Conservation (phyloP, 2,329 filamentous ascomycete species). For the Pyrenophora teres region DNA sequence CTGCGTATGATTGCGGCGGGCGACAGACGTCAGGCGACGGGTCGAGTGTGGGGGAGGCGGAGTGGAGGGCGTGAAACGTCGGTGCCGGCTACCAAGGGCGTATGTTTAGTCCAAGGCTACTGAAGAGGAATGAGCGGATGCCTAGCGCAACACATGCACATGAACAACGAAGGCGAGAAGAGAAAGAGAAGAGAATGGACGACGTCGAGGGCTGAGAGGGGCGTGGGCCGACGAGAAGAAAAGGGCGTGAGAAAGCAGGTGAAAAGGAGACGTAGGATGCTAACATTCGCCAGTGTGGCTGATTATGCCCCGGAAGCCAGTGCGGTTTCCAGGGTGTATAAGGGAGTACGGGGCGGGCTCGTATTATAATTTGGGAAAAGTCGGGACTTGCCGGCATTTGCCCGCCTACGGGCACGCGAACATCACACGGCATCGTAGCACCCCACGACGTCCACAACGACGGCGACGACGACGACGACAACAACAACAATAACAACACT, state of each 20-base stretch:
- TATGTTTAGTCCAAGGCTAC: neutral
- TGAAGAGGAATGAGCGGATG: constrained; percentile 9
- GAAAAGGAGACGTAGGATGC: constrained; percentile 13
- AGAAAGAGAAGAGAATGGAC: neutral
- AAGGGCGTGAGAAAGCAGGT: neutral
- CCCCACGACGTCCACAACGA: neutral
- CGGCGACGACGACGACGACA: constrained; percentile 8
- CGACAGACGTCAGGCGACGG: constrained; percentile 6
- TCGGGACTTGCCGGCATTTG: constrained; percentile 15
- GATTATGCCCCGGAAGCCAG: constrained; percentile 7
- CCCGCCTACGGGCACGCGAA: neutral
- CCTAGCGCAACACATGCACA: constrained; percentile 18
- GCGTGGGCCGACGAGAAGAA: constrained; percentile 1
- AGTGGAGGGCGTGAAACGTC: neutral
- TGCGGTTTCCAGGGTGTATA: neutral
- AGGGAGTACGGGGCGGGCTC: too few species aligned
- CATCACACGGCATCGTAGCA: too few species aligned
- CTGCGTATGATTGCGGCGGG: constrained; percentile 9
- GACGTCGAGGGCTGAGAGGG: neutral
- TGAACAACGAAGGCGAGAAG: neutral
- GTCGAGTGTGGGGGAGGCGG: constrained; percentile 4
- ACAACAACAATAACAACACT: constrained; percentile 9
- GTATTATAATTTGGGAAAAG: neutral
- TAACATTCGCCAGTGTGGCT: constrained; percentile 18
- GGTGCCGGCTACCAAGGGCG: neutral